Percentiles rank a stretch among this genome's conserved stretches.
Evolutionary conservation across 2,329 filamentous ascomycete species (phyloP).

Genomic region (Scortechinia acanthostroma): DNA sequence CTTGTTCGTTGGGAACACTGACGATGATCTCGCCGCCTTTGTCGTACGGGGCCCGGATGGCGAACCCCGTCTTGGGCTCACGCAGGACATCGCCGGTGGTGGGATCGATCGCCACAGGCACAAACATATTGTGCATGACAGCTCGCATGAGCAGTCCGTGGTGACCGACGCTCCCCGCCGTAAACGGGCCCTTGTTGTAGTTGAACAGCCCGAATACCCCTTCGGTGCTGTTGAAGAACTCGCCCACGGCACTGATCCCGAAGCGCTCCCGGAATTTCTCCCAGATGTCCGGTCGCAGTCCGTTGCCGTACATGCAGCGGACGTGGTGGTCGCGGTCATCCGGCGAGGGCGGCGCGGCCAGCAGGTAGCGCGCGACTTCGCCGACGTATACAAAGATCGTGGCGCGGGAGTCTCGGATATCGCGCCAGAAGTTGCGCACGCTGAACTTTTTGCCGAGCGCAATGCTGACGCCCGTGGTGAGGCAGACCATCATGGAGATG

Average conservation of each 20-base stretch:
- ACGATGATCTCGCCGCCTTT: constrained; percentile 73
- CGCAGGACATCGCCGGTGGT: constrained; percentile 63
- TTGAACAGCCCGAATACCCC: constrained; percentile 68
- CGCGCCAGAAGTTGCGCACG: constrained; percentile 69
- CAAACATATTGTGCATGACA: constrained; percentile 38
- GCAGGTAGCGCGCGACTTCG: constrained; percentile 77
- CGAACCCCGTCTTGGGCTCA: constrained; percentile 64
- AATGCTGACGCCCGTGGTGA: constrained; percentile 57
- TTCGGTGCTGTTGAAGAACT: constrained; percentile 78
- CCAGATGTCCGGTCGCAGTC: constrained; percentile 80
- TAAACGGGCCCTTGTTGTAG: constrained; percentile 63
- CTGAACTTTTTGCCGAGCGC: constrained; percentile 74
- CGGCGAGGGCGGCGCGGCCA: constrained; percentile 55
- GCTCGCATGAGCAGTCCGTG: constrained; percentile 54
- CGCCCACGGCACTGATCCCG: constrained; percentile 63
- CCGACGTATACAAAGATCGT: constrained; percentile 83
- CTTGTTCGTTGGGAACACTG: constrained; percentile 53
- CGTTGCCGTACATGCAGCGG: constrained; percentile 76
- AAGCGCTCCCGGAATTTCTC: constrained; percentile 76
- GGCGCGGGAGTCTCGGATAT: constrained; percentile 63
- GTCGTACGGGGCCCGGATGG: constrained; percentile 45
- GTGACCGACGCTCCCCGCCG: constrained; percentile 72
- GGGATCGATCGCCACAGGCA: constrained; percentile 66
- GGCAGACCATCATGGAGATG: constrained; percentile 59
- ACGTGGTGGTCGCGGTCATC: constrained; percentile 71